Conservation (phyloP, 768 basidiomycete genomes). For the Tylopilus cervinicoccineus region DNA sequence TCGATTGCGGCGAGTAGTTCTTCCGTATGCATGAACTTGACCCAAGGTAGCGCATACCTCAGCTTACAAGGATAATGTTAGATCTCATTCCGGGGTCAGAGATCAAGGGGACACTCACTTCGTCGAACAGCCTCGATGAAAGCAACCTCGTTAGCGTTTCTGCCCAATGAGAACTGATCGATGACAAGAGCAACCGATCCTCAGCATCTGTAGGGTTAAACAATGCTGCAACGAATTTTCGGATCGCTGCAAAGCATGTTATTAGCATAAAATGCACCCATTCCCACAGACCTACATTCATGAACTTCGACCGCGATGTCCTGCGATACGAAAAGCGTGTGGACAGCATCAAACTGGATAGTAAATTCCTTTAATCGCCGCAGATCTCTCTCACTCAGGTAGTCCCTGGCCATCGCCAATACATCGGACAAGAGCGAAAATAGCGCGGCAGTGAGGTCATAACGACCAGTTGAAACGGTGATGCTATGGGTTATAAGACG, state of each 20-base stretch:
- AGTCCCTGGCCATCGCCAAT: conserved; percentile 23
- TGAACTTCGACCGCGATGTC: conserved; percentile 23
- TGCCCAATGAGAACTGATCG: conserved; percentile 44
- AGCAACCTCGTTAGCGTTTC: conserved; percentile 13
- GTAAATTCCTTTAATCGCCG: conserved; percentile 42
- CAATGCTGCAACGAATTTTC: conserved; percentile 34
- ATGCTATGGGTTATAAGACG: conserved; percentile 38
- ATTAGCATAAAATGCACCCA: not conserved
- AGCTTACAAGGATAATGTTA: conserved; percentile 10
- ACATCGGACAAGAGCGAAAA: conserved; percentile 40
- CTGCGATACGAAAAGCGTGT: conserved; percentile 31
- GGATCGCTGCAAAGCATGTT: conserved; percentile 35
- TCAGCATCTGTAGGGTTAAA: conserved; percentile 34
- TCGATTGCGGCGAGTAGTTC: conserved; percentile 46
- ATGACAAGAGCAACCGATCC: conserved; percentile 40
- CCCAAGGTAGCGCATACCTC: conserved; percentile 39
- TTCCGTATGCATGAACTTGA: conserved; percentile 45
- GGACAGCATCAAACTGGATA: conserved; percentile 30
- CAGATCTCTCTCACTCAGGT: conserved; percentile 31
- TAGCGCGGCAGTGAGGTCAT: conserved; percentile 28
- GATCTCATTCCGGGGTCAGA: not conserved
- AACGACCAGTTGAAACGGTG: conserved; percentile 12
- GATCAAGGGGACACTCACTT: conserved; percentile 3
- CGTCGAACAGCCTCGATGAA: conserved; percentile 7
- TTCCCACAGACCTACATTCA: conserved; percentile 20